Base-by-base conservation (phyloP, 1,284 basidiomycete genomes). In the Naganishia cerealis region DNA sequence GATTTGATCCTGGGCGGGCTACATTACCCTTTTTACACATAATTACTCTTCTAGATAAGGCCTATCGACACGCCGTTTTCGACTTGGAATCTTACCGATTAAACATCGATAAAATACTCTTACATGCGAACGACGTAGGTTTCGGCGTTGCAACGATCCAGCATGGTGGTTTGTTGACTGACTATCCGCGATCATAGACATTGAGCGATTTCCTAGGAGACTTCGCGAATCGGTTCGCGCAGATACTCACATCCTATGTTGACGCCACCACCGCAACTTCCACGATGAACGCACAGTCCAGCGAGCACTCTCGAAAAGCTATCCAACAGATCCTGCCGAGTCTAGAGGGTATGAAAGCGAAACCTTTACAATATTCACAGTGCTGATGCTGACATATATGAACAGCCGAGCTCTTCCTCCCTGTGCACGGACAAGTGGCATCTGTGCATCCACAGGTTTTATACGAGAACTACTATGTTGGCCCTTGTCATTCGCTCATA, bases 31-130 rank as follows among this genome's bases (percentile, higher is more conserved):
- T 50, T 9, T 1, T 50, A 33, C 21, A 13, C n/a, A 1, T n/a
- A 18, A 50, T 50, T 8, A 33, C 26, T 54, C 18, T 33, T 40
- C 39, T 79, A 88, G 94, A 98, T 80, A 91, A 90, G 77, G 92
- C 94, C 70, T 99, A 98, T 75, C 86, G 95, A 39, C 89, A 89
- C 72, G 92, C 87, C 42, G 87, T 99, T 38, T 91, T 97, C 79
- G 92, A 93, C 86, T 82, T 95, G 29, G 95, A 99, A 82, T 97
- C 95, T 0, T 84, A 98, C 26, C 84, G 94, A 33, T 82, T 96
- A 39, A 85, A 90, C 50, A 84, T 90, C 70, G 87, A 88, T 21
- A 94, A 93, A 81, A 90, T 89, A 46, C 81, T 95, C 50, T 87
- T 90, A 73, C 88, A 88, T 43, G 92, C 90, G 4, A 90, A 90